These are phyloP conservation scores for Sordariomycetes sp. DNA, from an alignment of 2,329 filamentous ascomycete genomes.

Conservation along the genomic window DNA sequence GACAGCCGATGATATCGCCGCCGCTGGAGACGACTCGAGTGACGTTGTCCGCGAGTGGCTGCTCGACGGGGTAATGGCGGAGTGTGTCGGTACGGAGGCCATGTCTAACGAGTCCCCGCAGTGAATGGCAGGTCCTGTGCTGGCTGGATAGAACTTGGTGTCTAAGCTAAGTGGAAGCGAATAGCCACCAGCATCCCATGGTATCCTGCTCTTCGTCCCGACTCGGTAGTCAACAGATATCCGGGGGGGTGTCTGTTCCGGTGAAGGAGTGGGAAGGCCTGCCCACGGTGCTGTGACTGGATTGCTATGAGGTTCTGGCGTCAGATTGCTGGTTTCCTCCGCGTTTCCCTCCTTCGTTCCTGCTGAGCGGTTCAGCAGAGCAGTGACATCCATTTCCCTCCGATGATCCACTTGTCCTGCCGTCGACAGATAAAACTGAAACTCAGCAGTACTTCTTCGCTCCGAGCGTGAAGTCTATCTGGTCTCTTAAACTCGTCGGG, in stretches of 20 bases:
- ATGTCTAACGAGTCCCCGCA: constrained; percentile 12
- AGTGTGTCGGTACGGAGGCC: constrained; percentile 5
- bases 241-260: constrained; percentile 1
- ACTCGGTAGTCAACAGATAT: background rate
- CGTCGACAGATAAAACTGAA: background rate
- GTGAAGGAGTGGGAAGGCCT: constrained; percentile 4
- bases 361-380: constrained; percentile 23
- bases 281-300: background rate
- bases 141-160: constrained; percentile 15
- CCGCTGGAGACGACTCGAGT: constrained; percentile 14
- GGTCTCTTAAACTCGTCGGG: background rate
- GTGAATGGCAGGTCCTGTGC: constrained; percentile 11
- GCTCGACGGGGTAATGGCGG: constrained; percentile 5
- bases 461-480: background rate
- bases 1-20: constrained; percentile 1
- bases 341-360: background rate
- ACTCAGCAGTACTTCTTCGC: background rate
- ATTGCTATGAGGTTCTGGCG: background rate
- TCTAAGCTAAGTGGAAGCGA: constrained; percentile 28
- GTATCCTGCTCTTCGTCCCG: constrained; percentile 22
- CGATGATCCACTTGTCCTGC: background rate
- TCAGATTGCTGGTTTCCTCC: background rate
- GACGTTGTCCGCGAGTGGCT: constrained; percentile 17
- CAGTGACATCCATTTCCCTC: constrained; percentile 24
- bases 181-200: constrained; percentile 38